These are phyloP conservation scores for Solanum hybrid DNA, from an alignment of 305 asterid species.

Conservation along the genomic window DNA sequence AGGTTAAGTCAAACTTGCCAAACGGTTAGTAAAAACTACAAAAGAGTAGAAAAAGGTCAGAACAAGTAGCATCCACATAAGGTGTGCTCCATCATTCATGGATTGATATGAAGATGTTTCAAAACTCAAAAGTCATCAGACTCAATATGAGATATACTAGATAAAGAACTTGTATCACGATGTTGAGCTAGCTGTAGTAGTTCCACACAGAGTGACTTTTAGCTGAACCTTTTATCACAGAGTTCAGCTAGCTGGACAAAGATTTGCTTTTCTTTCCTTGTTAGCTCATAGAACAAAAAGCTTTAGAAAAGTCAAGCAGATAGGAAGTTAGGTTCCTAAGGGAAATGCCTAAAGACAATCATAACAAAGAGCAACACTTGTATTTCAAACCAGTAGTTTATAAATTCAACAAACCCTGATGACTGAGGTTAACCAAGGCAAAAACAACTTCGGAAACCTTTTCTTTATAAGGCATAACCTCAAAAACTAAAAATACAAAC, in stretches of 20 bases:
- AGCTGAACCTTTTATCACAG: neutral
- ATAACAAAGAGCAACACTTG: neutral
- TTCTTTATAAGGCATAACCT: neutral
- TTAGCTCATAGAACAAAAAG: neutral
- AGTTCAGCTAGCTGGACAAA: neutral
- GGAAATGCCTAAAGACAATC: neutral
- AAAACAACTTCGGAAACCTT: neutral
- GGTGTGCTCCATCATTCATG: neutral
- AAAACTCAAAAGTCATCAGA: neutral
- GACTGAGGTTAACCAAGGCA: neutral
- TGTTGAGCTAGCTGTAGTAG: neutral
- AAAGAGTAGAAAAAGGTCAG: neutral
- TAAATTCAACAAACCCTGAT: neutral
- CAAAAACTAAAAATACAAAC: neutral
- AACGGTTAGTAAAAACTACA: neutral
- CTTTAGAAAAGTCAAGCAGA: neutral
- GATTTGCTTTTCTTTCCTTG: neutral
- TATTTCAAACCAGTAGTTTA: neutral
- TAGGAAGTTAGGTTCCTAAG: neutral
- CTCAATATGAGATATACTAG: neutral
- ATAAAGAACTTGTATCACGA: neutral
- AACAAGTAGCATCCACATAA: neutral
- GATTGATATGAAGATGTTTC: neutral
- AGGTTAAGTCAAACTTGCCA: neutral
- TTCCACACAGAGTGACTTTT: neutral